phyloP scores from a whole-genome alignment of 768 basidiomycete species.

The Scleroderma citrinum region DNA sequence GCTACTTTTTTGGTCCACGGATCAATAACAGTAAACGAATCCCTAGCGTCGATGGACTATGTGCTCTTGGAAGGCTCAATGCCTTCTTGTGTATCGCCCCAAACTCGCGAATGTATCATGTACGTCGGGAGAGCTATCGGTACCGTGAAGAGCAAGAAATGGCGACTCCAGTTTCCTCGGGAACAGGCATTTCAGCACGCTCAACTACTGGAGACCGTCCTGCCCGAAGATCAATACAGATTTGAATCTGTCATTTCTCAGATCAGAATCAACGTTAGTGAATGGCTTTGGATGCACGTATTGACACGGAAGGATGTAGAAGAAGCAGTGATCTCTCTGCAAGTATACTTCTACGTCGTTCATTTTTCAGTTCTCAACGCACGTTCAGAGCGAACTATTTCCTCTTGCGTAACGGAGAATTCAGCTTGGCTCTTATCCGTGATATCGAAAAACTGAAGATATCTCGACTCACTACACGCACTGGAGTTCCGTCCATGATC shows the following conservation, averaged over 20 bases:
- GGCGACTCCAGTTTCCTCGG: constrained; percentile 73
- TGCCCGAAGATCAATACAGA: constrained; percentile 69
- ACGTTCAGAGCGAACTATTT: constrained; percentile 77
- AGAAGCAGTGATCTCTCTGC: constrained; percentile 83
- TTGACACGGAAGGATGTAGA: constrained; percentile 79
- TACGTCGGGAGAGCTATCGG: constrained; percentile 87
- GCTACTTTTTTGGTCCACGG: constrained; percentile 80
- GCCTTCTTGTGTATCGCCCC: constrained; percentile 67
- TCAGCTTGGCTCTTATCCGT: constrained; percentile 73
- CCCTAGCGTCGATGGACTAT: constrained; percentile 59
- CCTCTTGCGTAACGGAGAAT: constrained; percentile 83
- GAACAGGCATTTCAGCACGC: constrained; percentile 62
- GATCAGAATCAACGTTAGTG: constrained; percentile 77
- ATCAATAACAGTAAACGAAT: constrained; percentile 52
- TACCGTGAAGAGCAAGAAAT: constrained; percentile 73
- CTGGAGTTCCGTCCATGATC: constrained; percentile 68
- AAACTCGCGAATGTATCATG: constrained; percentile 73
- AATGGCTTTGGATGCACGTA: constrained; percentile 92
- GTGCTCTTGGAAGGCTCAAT: constrained; percentile 58
- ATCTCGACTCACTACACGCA: constrained; percentile 64
- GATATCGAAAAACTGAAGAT: constrained; percentile 83
- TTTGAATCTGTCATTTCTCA: constrained; percentile 72
- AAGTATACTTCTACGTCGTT: constrained; percentile 24
- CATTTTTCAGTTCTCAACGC: constrained; percentile 7
- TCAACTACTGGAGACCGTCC: constrained; percentile 53